Evolutionary conservation across 78 protist species (phyloP).

Genomic region (Dictyostelium firmibasis): DNA sequence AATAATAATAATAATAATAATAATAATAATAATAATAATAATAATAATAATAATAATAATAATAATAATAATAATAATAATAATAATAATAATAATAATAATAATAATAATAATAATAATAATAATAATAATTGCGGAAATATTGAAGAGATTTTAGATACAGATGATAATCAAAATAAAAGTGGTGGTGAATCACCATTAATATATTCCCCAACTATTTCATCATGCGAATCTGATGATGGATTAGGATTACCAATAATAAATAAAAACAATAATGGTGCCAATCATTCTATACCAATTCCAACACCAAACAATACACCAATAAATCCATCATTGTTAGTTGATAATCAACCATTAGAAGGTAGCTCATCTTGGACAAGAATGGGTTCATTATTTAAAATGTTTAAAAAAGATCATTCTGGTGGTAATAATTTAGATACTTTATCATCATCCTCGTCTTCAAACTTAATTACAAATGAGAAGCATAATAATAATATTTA

Average conservation of each 20-base stretch:
- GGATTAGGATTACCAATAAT: not conserved
- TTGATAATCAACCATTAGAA: not conserved
- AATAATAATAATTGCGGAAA: not conserved
- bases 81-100: too few relatives aligned
- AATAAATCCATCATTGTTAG: not conserved
- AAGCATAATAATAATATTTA: not conserved
- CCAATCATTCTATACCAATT: not conserved
- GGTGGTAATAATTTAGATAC: not conserved
- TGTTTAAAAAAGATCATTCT: slow-evolving; percentile 39
- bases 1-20: too few relatives aligned
- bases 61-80: too few relatives aligned
- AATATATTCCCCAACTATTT: not conserved
- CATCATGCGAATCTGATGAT: not conserved
- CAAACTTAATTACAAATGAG: not conserved
- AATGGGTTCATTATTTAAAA: slow-evolving; percentile 40
- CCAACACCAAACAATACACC: slow-evolving; percentile 7
- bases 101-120: too few relatives aligned
- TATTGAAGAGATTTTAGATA: not conserved
- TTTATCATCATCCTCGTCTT: not conserved
- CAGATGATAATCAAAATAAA: not conserved
- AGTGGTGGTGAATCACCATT: slow-evolving; percentile 23
- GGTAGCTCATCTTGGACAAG: slow-evolving; percentile 43
- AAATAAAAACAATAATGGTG: not conserved
- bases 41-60: too few relatives aligned
- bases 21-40: too few relatives aligned